Conservation (phyloP, 2,329 filamentous ascomycete genomes). For the Aspergillus fijiensis region DNA sequence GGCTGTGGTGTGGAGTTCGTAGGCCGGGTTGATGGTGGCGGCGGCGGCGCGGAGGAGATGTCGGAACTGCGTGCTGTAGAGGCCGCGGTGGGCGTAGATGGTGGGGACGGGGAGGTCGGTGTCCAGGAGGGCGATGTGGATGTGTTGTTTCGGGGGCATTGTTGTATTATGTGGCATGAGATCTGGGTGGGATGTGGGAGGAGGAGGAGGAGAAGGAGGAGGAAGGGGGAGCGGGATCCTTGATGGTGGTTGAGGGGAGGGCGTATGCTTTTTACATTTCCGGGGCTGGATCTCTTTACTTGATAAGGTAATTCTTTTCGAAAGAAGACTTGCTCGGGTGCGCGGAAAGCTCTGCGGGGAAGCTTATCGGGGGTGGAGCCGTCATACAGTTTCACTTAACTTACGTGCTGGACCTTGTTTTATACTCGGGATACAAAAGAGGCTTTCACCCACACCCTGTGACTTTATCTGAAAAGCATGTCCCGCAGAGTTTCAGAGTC, state of each 20-base stretch:
- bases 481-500: too few relatives aligned
- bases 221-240: neutral
- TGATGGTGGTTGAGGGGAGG: too few relatives aligned
- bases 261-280: too few relatives aligned
- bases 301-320: neutral
- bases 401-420: too few relatives aligned
- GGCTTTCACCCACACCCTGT: too few relatives aligned
- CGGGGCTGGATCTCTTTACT: neutral
- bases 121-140: conserved; percentile 41
- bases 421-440: too few relatives aligned
- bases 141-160: neutral
- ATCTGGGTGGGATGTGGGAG: neutral
- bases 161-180: neutral
- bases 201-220: neutral
- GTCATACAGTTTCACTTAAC: too few relatives aligned
- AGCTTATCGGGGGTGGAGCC: neutral
- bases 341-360: neutral
- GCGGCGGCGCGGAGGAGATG: conserved; percentile 33
- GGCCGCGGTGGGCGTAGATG: conserved; percentile 33
- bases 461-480: too few relatives aligned
- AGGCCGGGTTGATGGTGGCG: conserved; percentile 24
- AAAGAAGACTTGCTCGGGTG: neutral
- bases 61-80: conserved; percentile 40
- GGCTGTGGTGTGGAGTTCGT: conserved; percentile 30
- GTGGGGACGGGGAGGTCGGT: conserved; percentile 35